A percentile compares a stretch with the other conserved stretches of the same genome.
Conservation (phyloP, 352 stramenopile genomes). For the Elongisporangium senticosum region DNA sequence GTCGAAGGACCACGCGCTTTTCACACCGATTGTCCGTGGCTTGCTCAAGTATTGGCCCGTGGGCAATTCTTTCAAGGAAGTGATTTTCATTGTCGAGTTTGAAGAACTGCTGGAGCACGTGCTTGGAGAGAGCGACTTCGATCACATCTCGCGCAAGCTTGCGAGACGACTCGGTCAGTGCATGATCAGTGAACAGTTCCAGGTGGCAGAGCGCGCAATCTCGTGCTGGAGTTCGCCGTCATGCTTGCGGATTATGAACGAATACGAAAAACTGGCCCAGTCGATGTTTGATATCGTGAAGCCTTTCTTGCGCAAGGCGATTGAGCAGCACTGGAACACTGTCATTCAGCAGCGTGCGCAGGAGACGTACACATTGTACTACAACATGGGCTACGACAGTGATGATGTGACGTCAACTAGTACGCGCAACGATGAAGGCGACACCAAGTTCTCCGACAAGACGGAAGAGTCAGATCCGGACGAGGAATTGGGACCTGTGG, state of each 20-base stretch:
- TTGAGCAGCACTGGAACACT: slow-evolving; percentile 69
- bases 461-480: slow-evolving; percentile 53
- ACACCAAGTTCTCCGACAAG: slow-evolving; percentile 35
- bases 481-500: slow-evolving; percentile 18
- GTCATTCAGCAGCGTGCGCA: slow-evolving; percentile 83
- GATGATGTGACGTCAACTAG: slow-evolving; percentile 38
- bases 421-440: slow-evolving; percentile 22
- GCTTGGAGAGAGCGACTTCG: slow-evolving; percentile 71
- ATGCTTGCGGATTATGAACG: slow-evolving; percentile 86
- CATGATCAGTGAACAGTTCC: slow-evolving; percentile 82
- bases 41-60: slow-evolving; percentile 84
- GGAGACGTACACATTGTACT: slow-evolving; percentile 84
- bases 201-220: slow-evolving; percentile 79
- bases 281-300: slow-evolving; percentile 83
- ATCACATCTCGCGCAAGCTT: slow-evolving; percentile 50
- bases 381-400: slow-evolving; percentile 88
- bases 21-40: slow-evolving; percentile 71
- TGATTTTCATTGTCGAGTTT: slow-evolving; percentile 87
- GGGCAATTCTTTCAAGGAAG: slow-evolving; percentile 85
- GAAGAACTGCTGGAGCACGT: slow-evolving; percentile 88
- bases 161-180: slow-evolving; percentile 60
- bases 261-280: slow-evolving; percentile 84
- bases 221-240: slow-evolving; percentile 76
- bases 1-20: slow-evolving; percentile 83
- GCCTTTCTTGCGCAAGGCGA: slow-evolving; percentile 48